Percentiles rank a stretch among this genome's conserved stretches.
phyloP scores from a whole-genome alignment of 208 protist species.

The Endotrypanum monterogeii region DNA sequence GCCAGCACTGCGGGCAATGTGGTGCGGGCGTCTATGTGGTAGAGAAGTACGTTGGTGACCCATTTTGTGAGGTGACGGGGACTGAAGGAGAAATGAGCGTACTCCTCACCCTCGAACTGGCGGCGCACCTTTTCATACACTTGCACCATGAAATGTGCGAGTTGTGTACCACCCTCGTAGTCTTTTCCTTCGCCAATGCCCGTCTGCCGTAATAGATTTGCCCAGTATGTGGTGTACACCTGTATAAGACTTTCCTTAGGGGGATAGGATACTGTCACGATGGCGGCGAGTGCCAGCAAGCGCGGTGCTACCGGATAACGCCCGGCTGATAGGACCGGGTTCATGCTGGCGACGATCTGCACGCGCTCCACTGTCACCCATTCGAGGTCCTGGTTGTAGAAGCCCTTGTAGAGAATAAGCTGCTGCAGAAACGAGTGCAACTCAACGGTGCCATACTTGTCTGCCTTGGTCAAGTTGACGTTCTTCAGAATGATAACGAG shows the following conservation, averaged over 20 bases:
- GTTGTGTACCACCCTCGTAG: constrained; percentile 69
- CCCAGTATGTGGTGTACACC: constrained; percentile 94
- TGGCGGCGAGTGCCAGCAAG: constrained; percentile 95
- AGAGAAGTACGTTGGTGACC: constrained; percentile 91
- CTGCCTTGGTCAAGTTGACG: constrained; percentile 97
- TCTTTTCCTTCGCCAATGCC: constrained; percentile 61
- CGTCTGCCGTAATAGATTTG: constrained; percentile 61
- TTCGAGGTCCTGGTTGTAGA: constrained; percentile 97
- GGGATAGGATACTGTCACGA: constrained; percentile 93
- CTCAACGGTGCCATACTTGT: constrained; percentile 98
- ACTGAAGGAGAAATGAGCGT: constrained; percentile 96
- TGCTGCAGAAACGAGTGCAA: constrained; percentile 98
- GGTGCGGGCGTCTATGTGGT: constrained; percentile 86
- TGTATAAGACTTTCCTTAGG: constrained; percentile 80
- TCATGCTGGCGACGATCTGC: constrained; percentile 96
- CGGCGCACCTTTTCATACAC: constrained; percentile 93
- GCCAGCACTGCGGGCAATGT: constrained; percentile 92
- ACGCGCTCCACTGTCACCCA: constrained; percentile 95
- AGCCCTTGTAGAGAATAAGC: constrained; percentile 95
- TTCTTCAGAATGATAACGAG: constrained; percentile 96
- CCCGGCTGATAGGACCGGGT: constrained; percentile 87
- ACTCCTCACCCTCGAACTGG: constrained; percentile 93
- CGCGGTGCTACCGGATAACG: constrained; percentile 92
- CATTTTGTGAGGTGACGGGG: constrained; percentile 96
- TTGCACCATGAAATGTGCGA: constrained; percentile 93